phyloP scores from a whole-genome alignment of 2,329 filamentous ascomycete genomes.

The Calycina marina region DNA sequence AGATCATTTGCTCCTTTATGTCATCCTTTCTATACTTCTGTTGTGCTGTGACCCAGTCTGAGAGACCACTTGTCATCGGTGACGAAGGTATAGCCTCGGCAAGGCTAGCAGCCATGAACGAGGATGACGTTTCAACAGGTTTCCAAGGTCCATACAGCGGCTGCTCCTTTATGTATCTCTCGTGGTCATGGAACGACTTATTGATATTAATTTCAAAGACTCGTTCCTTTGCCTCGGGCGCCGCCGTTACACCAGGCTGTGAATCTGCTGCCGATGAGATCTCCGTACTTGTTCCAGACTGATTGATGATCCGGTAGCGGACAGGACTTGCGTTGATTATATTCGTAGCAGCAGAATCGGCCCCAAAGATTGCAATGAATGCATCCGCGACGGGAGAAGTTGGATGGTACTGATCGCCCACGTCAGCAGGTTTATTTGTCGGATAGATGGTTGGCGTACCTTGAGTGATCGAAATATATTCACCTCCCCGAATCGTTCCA shows the following conservation, averaged over 20 bases:
- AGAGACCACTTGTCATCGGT: slow-evolving; percentile 13
- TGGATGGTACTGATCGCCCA: slow-evolving; percentile 3
- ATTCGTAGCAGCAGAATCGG: slow-evolving; percentile 9
- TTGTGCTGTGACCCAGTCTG: slow-evolving; percentile 21
- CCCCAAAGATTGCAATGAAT: slow-evolving; percentile 18
- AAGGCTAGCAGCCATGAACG: slow-evolving; percentile 14
- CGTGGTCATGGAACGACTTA: slow-evolving; percentile 11
- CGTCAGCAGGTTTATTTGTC: neutral
- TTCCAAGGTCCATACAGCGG: slow-evolving; percentile 18
- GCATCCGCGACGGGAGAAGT: slow-evolving; percentile 13
- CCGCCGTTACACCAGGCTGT: neutral
- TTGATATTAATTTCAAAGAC: slow-evolving; percentile 15
- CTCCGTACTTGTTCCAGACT: slow-evolving; percentile 3
- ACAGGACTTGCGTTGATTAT: slow-evolving; percentile 16
- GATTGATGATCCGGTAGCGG: slow-evolving; percentile 15
- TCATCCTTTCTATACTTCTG: slow-evolving; percentile 1
- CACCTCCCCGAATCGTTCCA: slow-evolving; percentile 22
- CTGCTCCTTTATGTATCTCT: slow-evolving; percentile 10
- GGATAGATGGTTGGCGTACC: slow-evolving; percentile 8
- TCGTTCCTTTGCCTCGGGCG: slow-evolving; percentile 4
- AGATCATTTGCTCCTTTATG: neutral
- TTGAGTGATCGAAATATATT: slow-evolving; percentile 21
- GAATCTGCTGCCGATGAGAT: slow-evolving; percentile 1
- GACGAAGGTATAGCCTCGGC: slow-evolving; percentile 9
- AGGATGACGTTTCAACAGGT: slow-evolving; percentile 9